Evolutionary conservation across 192 early-diverging fungal genomes (phyloP).

Genomic region (Rhizoclosmatium sp.): DNA sequence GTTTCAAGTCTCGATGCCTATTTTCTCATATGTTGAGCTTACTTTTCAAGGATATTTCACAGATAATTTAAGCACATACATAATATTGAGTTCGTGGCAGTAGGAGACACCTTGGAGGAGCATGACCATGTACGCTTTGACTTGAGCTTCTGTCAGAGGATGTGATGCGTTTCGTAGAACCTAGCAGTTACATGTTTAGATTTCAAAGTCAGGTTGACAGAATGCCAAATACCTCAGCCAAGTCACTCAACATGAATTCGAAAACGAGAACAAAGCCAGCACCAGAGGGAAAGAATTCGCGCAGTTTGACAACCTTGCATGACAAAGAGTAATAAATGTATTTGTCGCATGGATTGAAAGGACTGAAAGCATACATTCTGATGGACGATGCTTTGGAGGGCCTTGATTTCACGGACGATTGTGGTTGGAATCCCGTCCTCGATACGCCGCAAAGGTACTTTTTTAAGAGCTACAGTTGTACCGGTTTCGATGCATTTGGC

Average conservation of each 20-base stretch:
- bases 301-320: constrained; percentile 56
- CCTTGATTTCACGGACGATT: constrained; percentile 67
- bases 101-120: constrained; percentile 66
- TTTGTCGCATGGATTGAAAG: too few species aligned
- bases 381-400: constrained; percentile 60
- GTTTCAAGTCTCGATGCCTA: constrained; percentile 55
- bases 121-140: constrained; percentile 68
- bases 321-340: constrained; percentile 15
- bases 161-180: constrained; percentile 51
- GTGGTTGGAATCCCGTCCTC: constrained; percentile 65
- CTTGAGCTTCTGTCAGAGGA: constrained; percentile 60
- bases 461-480: constrained; percentile 61
- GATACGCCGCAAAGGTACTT: constrained; percentile 57
- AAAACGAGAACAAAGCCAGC: constrained; percentile 60
- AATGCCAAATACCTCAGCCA: constrained; percentile 42
- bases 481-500: constrained; percentile 63
- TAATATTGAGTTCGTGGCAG: constrained; percentile 65
- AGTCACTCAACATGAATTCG: constrained; percentile 62
- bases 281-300: constrained; percentile 57
- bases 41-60: too few species aligned
- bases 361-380: constrained; percentile 48
- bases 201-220: not conserved
- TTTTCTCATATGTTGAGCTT: too few species aligned
- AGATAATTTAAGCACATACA: constrained; percentile 20
- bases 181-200: constrained; percentile 5